Percentiles rank a stretch among this genome's conserved stretches.
Evolutionary conservation across 2,329 filamentous ascomycete species (phyloP).

Genomic region (Niveomyces coronatus): DNA sequence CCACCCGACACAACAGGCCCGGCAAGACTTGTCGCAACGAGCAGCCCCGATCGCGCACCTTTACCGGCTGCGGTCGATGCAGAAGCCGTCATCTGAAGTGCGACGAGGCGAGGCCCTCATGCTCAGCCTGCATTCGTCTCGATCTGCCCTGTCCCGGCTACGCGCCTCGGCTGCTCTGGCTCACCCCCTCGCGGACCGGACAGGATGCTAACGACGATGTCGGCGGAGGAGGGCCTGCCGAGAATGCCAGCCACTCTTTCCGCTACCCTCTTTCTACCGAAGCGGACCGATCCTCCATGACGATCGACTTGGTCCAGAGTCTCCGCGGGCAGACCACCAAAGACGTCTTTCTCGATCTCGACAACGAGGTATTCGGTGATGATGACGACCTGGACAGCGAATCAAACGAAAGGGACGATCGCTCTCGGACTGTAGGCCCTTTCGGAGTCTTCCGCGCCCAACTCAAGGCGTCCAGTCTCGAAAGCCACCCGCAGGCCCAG

Average conservation of each 20-base stretch:
- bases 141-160: conserved; percentile 30
- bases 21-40: not conserved
- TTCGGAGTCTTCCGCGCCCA: no score
- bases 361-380: conserved; percentile 7
- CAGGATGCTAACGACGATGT: conserved; percentile 15
- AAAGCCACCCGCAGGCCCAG: no score
- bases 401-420: not conserved
- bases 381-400: conserved; percentile 13
- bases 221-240: conserved; percentile 11
- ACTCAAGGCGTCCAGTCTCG: no score
- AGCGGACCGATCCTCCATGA: conserved; percentile 23
- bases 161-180: conserved; percentile 24
- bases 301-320: conserved; percentile 22
- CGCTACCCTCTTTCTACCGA: conserved; percentile 34
- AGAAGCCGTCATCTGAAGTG: conserved; percentile 33
- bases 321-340: conserved; percentile 17
- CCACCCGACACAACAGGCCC: not conserved
- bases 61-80: conserved; percentile 25
- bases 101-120: conserved; percentile 30
- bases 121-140: conserved; percentile 25
- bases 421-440: conserved; percentile 13
- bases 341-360: conserved; percentile 17
- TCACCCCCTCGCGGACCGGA: conserved; percentile 14
- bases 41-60: conserved; percentile 13
- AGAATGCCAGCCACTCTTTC: conserved; percentile 23